Percentiles rank a stretch among this genome's conserved stretches.
phyloP scores from a whole-genome alignment of 441 rosid genomes.

The Eruca vesicaria region DNA sequence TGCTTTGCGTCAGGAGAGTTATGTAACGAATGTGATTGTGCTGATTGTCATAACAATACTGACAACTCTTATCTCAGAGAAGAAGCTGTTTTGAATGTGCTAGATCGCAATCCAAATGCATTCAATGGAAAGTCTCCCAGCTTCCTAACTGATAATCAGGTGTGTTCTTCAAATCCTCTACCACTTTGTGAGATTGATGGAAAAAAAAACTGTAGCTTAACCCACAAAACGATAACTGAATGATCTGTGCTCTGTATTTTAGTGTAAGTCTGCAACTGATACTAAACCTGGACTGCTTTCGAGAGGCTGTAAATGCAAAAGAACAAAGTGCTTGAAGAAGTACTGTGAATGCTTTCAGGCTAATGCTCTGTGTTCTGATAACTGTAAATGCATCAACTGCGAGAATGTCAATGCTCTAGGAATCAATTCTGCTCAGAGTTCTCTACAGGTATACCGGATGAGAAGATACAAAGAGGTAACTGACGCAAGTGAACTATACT shows the following conservation, averaged over 20 bases:
- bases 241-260: constrained; percentile 4
- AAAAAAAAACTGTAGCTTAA: background rate
- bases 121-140: too few species aligned
- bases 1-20: constrained; percentile 67
- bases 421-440: constrained; percentile 31
- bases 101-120: too few species aligned
- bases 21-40: constrained; percentile 68
- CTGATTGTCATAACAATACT: constrained; percentile 53
- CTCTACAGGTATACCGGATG: constrained; percentile 44
- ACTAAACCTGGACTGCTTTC: constrained; percentile 40
- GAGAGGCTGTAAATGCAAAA: constrained; percentile 69
- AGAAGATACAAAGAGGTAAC: constrained; percentile 46
- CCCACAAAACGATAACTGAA: background rate
- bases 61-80: constrained; percentile 34
- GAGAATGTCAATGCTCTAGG: constrained; percentile 42
- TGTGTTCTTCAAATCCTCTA: too few species aligned
- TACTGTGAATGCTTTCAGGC: constrained; percentile 81
- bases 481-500: constrained; percentile 26
- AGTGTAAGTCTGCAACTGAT: constrained; percentile 39
- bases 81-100: too few species aligned
- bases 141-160: too few species aligned
- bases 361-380: constrained; percentile 54
- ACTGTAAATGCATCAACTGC: constrained; percentile 64
- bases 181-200: background rate
- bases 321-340: constrained; percentile 56